These are phyloP conservation scores for Spatholobus suberectus DNA, from an alignment of 306 rosid species.

Conservation along the genomic window DNA sequence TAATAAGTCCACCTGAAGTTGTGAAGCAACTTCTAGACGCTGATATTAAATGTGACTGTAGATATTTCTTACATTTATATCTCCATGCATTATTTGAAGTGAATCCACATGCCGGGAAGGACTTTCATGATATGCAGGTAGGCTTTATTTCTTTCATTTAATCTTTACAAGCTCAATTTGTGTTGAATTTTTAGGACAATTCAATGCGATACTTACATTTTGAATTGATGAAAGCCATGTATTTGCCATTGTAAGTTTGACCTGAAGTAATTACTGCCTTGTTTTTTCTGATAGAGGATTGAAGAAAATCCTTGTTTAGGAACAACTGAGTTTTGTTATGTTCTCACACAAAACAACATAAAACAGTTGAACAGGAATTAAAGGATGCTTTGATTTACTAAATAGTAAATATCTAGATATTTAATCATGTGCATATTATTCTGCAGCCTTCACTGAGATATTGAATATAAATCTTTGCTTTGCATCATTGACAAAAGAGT, in stretches of 20 bases:
- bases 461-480: background rate
- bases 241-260: background rate
- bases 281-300: background rate
- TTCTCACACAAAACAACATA: background rate
- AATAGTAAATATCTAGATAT: background rate
- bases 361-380: background rate
- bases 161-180: background rate
- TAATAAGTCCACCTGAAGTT: conserved; percentile 72
- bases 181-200: conserved; percentile 14
- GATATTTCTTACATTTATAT: conserved; percentile 77
- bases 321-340: background rate
- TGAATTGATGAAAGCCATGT: conserved; percentile 19
- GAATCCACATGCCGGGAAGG: conserved; percentile 78
- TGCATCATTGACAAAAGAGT: background rate
- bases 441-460: background rate
- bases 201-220: conserved; percentile 28
- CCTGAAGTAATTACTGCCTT: conserved; percentile 4
- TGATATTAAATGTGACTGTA: conserved; percentile 56
- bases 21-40: conserved; percentile 72
- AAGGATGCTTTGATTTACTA: conserved; percentile 10
- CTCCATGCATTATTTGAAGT: conserved; percentile 86
- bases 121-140: conserved; percentile 91
- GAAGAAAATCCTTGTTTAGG: background rate
- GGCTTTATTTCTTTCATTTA: conserved; percentile 22
- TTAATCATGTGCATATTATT: background rate